phyloP scores from a whole-genome alignment of 225 moss, liverwort and hornwort species.

The Polytrichum formosum region DNA sequence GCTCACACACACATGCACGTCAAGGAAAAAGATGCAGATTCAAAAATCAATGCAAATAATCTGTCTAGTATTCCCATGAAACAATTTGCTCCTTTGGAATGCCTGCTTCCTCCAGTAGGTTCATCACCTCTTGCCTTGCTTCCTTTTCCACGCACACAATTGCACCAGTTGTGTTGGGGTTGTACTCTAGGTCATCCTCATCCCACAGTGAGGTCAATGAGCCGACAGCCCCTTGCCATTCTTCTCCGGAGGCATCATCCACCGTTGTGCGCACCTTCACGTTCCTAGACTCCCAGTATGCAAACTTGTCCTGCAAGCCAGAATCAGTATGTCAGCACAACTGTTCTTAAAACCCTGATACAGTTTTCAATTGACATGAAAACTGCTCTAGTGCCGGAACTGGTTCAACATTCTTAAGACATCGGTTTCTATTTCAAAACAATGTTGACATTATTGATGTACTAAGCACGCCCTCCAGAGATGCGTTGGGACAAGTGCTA shows the following conservation, averaged over 20 bases:
- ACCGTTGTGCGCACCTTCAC: constrained; percentile 72
- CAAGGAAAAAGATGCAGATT: not conserved
- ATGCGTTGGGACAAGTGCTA: not conserved
- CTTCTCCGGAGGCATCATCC: constrained; percentile 50
- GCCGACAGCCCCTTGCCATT: constrained; percentile 71
- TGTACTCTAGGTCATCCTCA: constrained; percentile 88
- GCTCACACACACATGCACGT: not conserved
- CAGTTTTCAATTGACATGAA: too few species aligned
- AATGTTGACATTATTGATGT: too few species aligned
- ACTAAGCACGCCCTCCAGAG: not conserved
- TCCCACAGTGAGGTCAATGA: constrained; percentile 65
- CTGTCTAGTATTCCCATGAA: constrained; percentile 42
- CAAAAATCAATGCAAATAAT: not conserved
- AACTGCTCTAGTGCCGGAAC: too few species aligned
- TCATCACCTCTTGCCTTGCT: constrained; percentile 49
- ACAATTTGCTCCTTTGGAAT: constrained; percentile 70
- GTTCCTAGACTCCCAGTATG: constrained; percentile 56
- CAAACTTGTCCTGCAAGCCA: constrained; percentile 43
- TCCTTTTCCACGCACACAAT: constrained; percentile 71
- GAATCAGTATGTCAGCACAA: too few species aligned
- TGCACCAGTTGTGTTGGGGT: constrained; percentile 72
- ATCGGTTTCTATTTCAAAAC: too few species aligned
- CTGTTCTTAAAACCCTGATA: too few species aligned
- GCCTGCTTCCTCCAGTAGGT: constrained; percentile 74
- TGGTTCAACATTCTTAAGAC: too few species aligned